Conservation (phyloP, 2,329 filamentous ascomycete species). For the Fusarium azukiicola region DNA sequence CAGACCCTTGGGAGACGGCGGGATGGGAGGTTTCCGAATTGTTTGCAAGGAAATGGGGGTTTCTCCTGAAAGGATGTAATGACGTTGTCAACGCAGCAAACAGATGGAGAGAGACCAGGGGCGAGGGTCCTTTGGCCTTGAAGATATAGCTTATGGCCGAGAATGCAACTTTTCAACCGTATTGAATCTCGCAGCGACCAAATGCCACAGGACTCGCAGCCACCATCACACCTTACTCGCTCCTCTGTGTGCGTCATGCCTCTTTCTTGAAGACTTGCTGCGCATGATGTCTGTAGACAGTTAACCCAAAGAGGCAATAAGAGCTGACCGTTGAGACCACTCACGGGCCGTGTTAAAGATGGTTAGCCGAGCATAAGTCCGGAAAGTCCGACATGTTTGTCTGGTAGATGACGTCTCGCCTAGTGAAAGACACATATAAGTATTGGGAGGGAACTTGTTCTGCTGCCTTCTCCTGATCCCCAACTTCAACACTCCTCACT, state of each 20-base stretch:
- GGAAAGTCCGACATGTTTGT: not conserved
- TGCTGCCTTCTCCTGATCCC: not conserved
- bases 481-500: not conserved
- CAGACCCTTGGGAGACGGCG: not conserved
- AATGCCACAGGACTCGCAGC: not conserved
- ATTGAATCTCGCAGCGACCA: no score
- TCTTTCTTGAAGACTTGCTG: not conserved
- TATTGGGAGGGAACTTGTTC: not conserved
- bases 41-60: slow-evolving; percentile 46
- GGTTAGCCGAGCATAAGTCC: not conserved
- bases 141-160: not conserved
- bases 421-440: not conserved
- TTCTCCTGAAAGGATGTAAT: slow-evolving; percentile 37
- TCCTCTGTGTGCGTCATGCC: no score
- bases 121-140: slow-evolving; percentile 39
- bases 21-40: slow-evolving; percentile 6
- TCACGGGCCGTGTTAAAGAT: not conserved
- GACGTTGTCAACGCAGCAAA: slow-evolving; percentile 42
- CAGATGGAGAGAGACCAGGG: slow-evolving; percentile 36
- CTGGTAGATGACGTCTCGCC: not conserved
- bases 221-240: not conserved
- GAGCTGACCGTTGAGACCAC: not conserved
- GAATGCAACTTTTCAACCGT: no score
- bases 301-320: not conserved
- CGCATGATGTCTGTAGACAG: not conserved